Base-by-base conservation (phyloP, 805 yeast species). In the Diddensiella caesifluorescens region DNA sequence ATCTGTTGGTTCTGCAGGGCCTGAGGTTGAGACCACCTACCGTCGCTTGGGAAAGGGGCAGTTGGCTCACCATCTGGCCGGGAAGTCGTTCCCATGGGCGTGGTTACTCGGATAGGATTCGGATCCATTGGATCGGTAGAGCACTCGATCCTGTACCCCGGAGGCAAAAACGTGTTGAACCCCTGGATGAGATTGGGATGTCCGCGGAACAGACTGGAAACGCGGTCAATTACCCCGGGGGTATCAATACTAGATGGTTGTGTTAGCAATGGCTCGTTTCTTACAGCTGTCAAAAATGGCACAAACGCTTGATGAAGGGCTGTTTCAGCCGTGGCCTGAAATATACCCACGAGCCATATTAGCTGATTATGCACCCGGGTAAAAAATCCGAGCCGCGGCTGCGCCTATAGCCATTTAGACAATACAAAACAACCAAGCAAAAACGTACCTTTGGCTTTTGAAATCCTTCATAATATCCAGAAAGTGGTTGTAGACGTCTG, bases 381-480 rank as follows among this genome's bases (percentile, higher is more conserved):
- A n/a, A n/a, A n/a, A n/a, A n/a, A n/a, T n/a, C n/a, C n/a, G n/a
- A n/a, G n/a, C n/a, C n/a, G n/a, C n/a, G n/a, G n/a, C n/a, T n/a
- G n/a, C n/a, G n/a, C n/a, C n/a, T n/a, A n/a, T n/a, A n/a, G n/a
- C n/a, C n/a, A n/a, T 25, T 9, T 9, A 9, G 27, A 25, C 9
- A 25, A 25, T 25, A 9, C 9, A 25, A 25, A 9, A 25, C 9
- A 25, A 25, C 27, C 9, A 12, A 9, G 9, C 27, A 30, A 22
- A 49, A 39, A 69, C 77, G 47, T 63, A 73, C 79, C 79, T 78
- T 67, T 90, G 97, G 41, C 94, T 82, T 69, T 94, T 94, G 69
- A 92, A 94, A 60, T 94, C 99, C 68, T 94, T 94, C 99, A 92
- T 92, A 50, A 92, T 90, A 60, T 92, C 99, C 57, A 92, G 72